phyloP scores from a whole-genome alignment of 2,329 filamentous ascomycete genomes.

The Penicillium glabrum region DNA sequence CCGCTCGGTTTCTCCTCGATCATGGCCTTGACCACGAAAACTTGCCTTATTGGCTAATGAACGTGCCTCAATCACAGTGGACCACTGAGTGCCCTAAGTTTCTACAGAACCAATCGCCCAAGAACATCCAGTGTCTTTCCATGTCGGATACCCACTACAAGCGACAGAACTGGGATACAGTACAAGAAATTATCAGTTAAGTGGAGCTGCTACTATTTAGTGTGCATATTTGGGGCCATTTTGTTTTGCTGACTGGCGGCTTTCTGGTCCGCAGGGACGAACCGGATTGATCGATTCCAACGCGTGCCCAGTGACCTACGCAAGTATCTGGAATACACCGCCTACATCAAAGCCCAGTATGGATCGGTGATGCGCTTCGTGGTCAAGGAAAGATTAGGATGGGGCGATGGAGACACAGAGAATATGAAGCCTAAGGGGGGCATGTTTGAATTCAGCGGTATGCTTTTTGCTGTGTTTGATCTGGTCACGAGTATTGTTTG shows the following conservation, averaged over 20 bases:
- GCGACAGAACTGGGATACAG: conserved; percentile 67
- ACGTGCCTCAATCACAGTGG: conserved; percentile 64
- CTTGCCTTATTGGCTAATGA: conserved; percentile 78
- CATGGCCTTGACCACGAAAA: conserved; percentile 11
- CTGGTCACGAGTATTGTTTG: neutral
- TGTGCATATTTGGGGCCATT: neutral
- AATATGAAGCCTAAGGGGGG: conserved; percentile 30
- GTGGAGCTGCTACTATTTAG: conserved; percentile 14
- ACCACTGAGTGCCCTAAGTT: conserved; percentile 70
- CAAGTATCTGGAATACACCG: conserved; percentile 71
- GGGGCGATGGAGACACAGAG: conserved; percentile 53
- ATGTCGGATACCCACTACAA: conserved; percentile 68
- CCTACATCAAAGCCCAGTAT: conserved; percentile 63
- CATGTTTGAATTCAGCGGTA: conserved; percentile 39
- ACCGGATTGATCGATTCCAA: conserved; percentile 74
- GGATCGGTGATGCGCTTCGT: conserved; percentile 80
- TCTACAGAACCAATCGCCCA: conserved; percentile 61
- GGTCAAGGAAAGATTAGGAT: conserved; percentile 66
- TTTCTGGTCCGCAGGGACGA: conserved; percentile 48
- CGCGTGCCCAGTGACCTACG: conserved; percentile 74
- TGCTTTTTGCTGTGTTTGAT: neutral
- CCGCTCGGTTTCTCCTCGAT: conserved; percentile 12
- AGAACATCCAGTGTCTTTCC: conserved; percentile 69
- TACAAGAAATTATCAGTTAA: conserved; percentile 60
- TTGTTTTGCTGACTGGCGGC: conserved; percentile 1